phyloP scores from a whole-genome alignment of 148 eudicot genomes.

The Fagopyrum tataricum region DNA sequence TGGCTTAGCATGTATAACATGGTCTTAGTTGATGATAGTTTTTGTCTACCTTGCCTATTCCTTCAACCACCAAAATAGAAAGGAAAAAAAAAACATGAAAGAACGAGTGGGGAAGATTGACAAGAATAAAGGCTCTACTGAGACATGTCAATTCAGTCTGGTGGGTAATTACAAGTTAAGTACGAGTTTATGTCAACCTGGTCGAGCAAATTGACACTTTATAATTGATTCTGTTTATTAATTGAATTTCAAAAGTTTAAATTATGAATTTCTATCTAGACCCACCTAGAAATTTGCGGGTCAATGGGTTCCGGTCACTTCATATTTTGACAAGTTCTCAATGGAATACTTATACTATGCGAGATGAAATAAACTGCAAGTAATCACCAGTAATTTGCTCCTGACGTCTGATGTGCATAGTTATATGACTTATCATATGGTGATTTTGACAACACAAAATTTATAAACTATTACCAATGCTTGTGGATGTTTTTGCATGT shows the following conservation, averaged over 20 bases:
- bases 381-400: background rate
- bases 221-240: too few species aligned
- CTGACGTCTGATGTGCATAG: background rate
- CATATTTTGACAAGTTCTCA: background rate
- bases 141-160: background rate
- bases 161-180: background rate
- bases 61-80: background rate
- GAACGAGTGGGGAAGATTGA: background rate
- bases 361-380: background rate
- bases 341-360: background rate
- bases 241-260: too few species aligned
- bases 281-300: too few species aligned
- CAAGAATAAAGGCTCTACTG: background rate
- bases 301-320: too few species aligned
- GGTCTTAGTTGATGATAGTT: background rate
- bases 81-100: background rate
- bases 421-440: background rate
- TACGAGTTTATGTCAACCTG: background rate
- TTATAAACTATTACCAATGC: background rate
- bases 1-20: background rate
- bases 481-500: background rate
- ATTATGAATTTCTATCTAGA: too few species aligned
- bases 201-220: background rate
- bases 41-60: background rate
- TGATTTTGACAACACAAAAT: background rate